Evolutionary conservation across 2,329 filamentous ascomycete genomes (phyloP).

Genomic region (Seiridium cupressi): DNA sequence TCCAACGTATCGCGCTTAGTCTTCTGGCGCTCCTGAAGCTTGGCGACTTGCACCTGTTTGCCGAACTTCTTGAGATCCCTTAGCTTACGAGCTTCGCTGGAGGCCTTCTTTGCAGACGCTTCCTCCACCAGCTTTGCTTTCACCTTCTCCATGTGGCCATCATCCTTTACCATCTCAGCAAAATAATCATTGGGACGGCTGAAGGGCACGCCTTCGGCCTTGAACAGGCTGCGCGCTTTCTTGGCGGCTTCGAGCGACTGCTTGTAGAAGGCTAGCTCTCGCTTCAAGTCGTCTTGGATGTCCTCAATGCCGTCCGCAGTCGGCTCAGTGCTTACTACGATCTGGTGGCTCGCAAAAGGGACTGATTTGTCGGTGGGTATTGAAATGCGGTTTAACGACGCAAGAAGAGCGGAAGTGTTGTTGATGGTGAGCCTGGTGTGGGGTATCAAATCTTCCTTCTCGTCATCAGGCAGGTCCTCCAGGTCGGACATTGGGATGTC

Average conservation of each 20-base stretch:
- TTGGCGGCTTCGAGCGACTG: slow-evolving; percentile 81
- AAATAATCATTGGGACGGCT: slow-evolving; percentile 93
- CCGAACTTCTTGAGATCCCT: slow-evolving; percentile 98
- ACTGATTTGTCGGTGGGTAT: slow-evolving; percentile 65
- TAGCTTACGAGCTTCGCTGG: slow-evolving; percentile 85
- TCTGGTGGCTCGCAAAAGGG: slow-evolving; percentile 82
- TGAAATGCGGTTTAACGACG: slow-evolving; percentile 76
- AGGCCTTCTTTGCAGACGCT: slow-evolving; percentile 87
- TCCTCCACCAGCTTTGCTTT: slow-evolving; percentile 91
- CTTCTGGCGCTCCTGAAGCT: slow-evolving; percentile 91
- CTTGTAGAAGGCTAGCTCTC: slow-evolving; percentile 90
- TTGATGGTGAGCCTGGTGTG: slow-evolving; percentile 96
- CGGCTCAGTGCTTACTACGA: slow-evolving; percentile 64
- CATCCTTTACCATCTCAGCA: slow-evolving; percentile 97
- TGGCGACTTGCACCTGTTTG: slow-evolving; percentile 95
- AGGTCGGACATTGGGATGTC: slow-evolving; percentile 89
- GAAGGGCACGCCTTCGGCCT: slow-evolving; percentile 82
- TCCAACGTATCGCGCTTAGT: slow-evolving; percentile 90
- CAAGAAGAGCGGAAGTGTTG: slow-evolving; percentile 83
- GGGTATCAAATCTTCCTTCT: slow-evolving; percentile 82
- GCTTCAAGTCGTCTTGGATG: slow-evolving; percentile 85
- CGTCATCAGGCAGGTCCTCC: slow-evolving; percentile 73
- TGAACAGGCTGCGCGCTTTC: slow-evolving; percentile 69
- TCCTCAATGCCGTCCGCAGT: slow-evolving; percentile 71
- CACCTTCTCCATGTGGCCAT: slow-evolving; percentile 97